Percentiles rank a stretch among this genome's conserved stretches.
Evolutionary conservation across 2,329 filamentous ascomycete species (phyloP).

Genomic region (Trichoderma sp.): DNA sequence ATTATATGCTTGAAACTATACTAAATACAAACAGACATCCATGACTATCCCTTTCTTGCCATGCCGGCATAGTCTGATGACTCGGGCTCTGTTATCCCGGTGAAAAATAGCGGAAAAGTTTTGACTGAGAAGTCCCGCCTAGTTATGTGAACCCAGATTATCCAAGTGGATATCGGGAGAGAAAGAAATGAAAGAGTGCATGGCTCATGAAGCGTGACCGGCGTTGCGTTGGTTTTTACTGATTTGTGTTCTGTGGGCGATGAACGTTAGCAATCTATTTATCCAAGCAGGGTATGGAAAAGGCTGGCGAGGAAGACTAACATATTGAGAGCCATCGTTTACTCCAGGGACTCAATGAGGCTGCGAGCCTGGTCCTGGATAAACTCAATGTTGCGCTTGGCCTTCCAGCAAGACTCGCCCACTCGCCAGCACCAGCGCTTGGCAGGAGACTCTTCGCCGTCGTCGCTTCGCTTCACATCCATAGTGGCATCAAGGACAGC

Average conservation of each 20-base stretch:
- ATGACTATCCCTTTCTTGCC: conserved; percentile 11
- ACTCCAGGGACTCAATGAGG: conserved; percentile 20
- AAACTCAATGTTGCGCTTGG: conserved; percentile 35
- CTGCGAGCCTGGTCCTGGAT: conserved; percentile 25
- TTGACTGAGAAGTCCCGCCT: conserved; percentile 13
- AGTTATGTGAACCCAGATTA: neutral
- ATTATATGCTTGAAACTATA: neutral
- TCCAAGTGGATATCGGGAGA: neutral
- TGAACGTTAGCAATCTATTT: conserved; percentile 6
- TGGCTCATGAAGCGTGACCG: conserved; percentile 8
- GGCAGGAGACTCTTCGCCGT: conserved; percentile 28
- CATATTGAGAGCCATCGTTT: neutral
- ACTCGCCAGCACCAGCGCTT: conserved; percentile 35
- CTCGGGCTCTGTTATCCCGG: neutral
- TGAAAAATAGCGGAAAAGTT: conserved; percentile 19
- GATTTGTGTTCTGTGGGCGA: neutral
- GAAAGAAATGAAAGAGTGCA: conserved; percentile 17
- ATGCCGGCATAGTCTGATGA: conserved; percentile 1
- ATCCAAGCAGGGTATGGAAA: neutral
- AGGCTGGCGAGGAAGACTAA: neutral
- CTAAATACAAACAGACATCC: conserved; percentile 18
- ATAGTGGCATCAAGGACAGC: conserved; percentile 41
- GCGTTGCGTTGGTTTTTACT: neutral
- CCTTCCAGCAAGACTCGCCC: conserved; percentile 44
- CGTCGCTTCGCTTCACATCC: conserved; percentile 38